A percentile compares a stretch with the other conserved stretches of the same genome.
phyloP scores from a whole-genome alignment of 2,329 filamentous ascomycete genomes.

The Fusarium succisae region DNA sequence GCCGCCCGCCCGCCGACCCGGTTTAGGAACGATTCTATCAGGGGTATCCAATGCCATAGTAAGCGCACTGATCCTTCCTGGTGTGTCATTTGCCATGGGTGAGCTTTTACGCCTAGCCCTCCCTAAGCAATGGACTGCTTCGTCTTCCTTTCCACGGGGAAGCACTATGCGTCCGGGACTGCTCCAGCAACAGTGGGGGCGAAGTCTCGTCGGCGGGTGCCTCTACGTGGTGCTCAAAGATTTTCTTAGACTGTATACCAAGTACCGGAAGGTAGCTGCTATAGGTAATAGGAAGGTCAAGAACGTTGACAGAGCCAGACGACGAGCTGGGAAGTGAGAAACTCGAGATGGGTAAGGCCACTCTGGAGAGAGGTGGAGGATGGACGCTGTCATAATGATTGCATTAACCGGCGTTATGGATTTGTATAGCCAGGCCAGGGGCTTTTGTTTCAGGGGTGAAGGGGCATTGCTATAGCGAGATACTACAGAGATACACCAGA shows the following conservation, averaged over 20 bases:
- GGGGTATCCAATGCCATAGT: constrained; percentile 61
- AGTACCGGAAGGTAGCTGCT: constrained; percentile 68
- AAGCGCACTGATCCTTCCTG: constrained; percentile 77
- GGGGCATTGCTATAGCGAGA: constrained; percentile 1
- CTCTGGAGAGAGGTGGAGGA: not conserved
- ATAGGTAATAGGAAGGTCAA: constrained; percentile 63
- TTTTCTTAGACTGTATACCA: constrained; percentile 67
- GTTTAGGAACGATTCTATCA: constrained; percentile 51
- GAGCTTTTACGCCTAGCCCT: constrained; percentile 75
- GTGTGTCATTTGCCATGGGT: constrained; percentile 81
- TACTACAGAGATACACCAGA: constrained; percentile 2
- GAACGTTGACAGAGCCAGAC: constrained; percentile 55
- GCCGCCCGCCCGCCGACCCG: constrained; percentile 47
- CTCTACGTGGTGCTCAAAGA: constrained; percentile 87
- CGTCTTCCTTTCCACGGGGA: constrained; percentile 41
- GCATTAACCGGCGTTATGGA: constrained; percentile 36
- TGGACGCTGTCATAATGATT: constrained; percentile 2
- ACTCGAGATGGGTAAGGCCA: not conserved
- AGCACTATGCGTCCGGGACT: constrained; percentile 65
- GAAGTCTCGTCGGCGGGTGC: constrained; percentile 88
- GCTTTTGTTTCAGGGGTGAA: not conserved
- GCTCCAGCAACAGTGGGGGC: constrained; percentile 85
- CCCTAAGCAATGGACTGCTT: constrained; percentile 72
- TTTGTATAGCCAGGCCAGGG: constrained; percentile 10
- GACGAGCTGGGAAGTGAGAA: constrained; percentile 53